Base-by-base conservation (phyloP, 192 early-diverging fungal species). In the Umbelopsis isabellina region DNA sequence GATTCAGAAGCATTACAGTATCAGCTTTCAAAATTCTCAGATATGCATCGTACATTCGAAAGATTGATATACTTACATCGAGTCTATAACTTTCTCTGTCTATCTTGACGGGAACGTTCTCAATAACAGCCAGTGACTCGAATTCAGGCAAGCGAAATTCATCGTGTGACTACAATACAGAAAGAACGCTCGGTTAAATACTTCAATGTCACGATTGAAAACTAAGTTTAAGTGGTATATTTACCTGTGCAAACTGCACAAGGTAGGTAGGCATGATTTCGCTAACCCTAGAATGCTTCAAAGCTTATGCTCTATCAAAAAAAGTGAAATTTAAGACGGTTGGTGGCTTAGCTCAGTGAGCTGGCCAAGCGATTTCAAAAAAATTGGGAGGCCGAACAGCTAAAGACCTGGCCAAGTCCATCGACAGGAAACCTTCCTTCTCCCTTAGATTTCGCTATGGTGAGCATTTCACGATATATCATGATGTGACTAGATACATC, bases 111-210 rank as follows among this genome's bases (percentile, higher is more conserved):
- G 74, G 69, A 3, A 97, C 90, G 61, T 87, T 81, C 76, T 95
- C 92, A 12, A 96, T 76, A 21, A 78, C 79, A 1, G 95, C 90
- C 51, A 99, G 80, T 6, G 96, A 86, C 23, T 93, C 87, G 45
- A 99, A 88, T 81, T 99, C 97, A 68, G 89, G 85, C 37, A 91
- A 75, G 11, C 90, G 88, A 75, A 93, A 95, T 75, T 93, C 87
- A 46, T 79, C 80, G 72, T 91, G 88, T 66, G 46, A 70, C 67
- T 75, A 73, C 21, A 10, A 25, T 53, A 72, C 37, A 50, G 30
- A 69, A 61, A 25, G 48, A 55, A 44, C 66, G 9, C 58, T 30
- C 25, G n/a, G 30, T 49, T 52, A 65, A 7, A 16, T 41, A 58
- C 16, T 67, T 18, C 3, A 33, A 35, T 20, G 20, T 6, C n/a